phyloP scores from a whole-genome alignment of 768 basidiomycete species.

The Hydnomerulius pinastri region DNA sequence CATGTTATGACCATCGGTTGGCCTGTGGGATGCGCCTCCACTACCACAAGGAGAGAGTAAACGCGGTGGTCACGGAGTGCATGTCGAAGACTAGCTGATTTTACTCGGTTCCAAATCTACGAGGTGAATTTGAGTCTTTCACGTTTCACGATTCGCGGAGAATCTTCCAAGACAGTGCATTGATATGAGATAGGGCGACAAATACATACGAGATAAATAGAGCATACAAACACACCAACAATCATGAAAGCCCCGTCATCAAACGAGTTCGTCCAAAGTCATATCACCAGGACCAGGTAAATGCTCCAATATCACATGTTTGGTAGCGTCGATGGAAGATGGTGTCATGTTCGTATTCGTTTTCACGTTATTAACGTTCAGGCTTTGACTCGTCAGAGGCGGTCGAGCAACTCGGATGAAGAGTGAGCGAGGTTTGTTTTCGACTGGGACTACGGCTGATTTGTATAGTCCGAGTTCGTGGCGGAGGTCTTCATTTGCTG shows the following conservation, averaged over 20 bases:
- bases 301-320: slow-evolving; percentile 30
- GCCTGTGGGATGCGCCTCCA: no score
- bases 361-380: slow-evolving; percentile 25
- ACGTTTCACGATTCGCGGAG: no score
- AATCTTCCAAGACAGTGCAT: no score
- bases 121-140: no score
- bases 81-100: no score
- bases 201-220: slow-evolving; percentile 17
- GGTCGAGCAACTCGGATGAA: slow-evolving; percentile 48
- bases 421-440: slow-evolving; percentile 54
- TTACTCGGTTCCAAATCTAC: no score
- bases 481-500: slow-evolving; percentile 47
- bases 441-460: slow-evolving; percentile 50
- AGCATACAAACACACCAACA: slow-evolving; percentile 10
- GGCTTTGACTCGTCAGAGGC: slow-evolving; percentile 47
- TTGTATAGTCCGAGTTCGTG: slow-evolving; percentile 63
- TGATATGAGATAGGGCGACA: no score
- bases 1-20: no score
- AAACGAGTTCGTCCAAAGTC: slow-evolving; percentile 51
- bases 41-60: no score
- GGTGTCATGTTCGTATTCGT: neutral
- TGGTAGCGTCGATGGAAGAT: slow-evolving; percentile 13
- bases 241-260: slow-evolving; percentile 2
- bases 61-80: no score
- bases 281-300: slow-evolving; percentile 47